A percentile compares a stretch with the other conserved stretches of the same genome.
These are phyloP conservation scores for Mrakia blollopis DNA, from an alignment of 768 basidiomycete species.

Conservation along the genomic window DNA sequence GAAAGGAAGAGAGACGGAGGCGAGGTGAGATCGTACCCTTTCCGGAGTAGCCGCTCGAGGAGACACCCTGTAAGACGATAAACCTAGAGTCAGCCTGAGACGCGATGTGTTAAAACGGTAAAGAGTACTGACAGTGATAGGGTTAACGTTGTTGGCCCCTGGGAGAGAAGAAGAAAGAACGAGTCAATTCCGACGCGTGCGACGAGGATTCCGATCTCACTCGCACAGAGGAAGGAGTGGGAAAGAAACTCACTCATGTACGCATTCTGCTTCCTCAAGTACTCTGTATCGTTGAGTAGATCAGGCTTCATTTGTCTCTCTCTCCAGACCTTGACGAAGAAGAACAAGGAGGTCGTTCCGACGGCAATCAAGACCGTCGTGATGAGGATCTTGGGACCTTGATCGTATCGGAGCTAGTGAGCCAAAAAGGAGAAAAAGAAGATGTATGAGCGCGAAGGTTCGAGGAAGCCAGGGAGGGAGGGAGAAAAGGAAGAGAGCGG, in stretches of 20 bases:
- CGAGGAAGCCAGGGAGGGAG: background rate
- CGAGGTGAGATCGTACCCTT: background rate
- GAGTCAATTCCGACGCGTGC: background rate
- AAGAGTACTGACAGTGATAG: background rate
- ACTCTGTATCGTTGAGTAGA: background rate
- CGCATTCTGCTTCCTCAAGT: background rate
- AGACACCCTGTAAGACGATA: background rate
- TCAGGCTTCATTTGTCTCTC: background rate
- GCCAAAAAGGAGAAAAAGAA: background rate
- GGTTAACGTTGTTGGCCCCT: constrained; percentile 4
- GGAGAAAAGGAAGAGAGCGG: background rate
- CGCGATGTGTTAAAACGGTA: constrained; percentile 37
- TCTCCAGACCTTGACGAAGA: background rate
- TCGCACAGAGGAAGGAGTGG: too few relatives aligned
- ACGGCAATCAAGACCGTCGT: background rate
- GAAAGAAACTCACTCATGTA: background rate
- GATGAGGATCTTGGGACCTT: background rate
- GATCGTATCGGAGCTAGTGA: background rate
- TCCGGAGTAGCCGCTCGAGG: background rate
- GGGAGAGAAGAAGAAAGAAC: background rate
- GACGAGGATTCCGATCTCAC: too few relatives aligned
- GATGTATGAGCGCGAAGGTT: background rate
- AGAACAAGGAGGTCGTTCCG: background rate
- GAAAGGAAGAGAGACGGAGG: too few relatives aligned
- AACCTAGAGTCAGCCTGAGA: too few relatives aligned